phyloP scores from a whole-genome alignment of 805 yeast genomes.

The Sporopachydermia quercuum region DNA sequence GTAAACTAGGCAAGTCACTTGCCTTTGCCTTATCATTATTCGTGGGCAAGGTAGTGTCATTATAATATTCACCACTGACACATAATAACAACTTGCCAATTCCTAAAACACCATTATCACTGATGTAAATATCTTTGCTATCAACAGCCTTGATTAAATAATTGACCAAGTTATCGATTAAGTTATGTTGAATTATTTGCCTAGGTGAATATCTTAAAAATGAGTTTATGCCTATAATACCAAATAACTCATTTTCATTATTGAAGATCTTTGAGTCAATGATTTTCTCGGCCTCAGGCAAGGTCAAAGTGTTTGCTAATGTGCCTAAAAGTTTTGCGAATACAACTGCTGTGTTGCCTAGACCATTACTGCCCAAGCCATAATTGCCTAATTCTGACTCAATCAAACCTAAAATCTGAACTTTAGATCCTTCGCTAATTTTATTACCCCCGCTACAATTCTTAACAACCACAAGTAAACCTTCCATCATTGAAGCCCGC shows the following conservation, averaged over 20 bases:
- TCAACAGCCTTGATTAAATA: constrained; percentile 31
- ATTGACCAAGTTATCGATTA: constrained; percentile 32
- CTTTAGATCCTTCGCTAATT: constrained; percentile 60
- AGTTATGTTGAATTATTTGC: constrained; percentile 39
- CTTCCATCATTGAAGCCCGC: constrained; percentile 73
- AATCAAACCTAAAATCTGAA: constrained; percentile 51
- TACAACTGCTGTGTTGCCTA: constrained; percentile 31
- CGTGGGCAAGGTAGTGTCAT: constrained; percentile 14
- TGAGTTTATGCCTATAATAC: constrained; percentile 60
- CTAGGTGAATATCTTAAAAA: constrained; percentile 66
- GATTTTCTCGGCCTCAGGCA: constrained; percentile 48
- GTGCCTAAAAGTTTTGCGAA: constrained; percentile 73
- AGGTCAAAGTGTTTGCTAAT: constrained; percentile 47
- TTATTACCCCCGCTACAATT: constrained; percentile 72
- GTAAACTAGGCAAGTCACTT: constrained; percentile 21
- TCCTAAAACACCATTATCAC: constrained; percentile 68
- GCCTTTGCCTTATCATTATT: constrained; percentile 13
- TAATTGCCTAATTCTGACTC: constrained; percentile 48
- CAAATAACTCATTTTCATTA: constrained; percentile 34
- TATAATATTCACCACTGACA: constrained; percentile 26
- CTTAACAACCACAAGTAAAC: constrained; percentile 65
- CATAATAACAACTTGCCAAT: constrained; percentile 65
- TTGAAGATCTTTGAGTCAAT: constrained; percentile 43
- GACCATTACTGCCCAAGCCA: constrained; percentile 10
- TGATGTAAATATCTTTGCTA: constrained; percentile 33